Evolutionary conservation across 805 yeast genomes (phyloP).

Genomic region (Blastobotrys robertii): DNA sequence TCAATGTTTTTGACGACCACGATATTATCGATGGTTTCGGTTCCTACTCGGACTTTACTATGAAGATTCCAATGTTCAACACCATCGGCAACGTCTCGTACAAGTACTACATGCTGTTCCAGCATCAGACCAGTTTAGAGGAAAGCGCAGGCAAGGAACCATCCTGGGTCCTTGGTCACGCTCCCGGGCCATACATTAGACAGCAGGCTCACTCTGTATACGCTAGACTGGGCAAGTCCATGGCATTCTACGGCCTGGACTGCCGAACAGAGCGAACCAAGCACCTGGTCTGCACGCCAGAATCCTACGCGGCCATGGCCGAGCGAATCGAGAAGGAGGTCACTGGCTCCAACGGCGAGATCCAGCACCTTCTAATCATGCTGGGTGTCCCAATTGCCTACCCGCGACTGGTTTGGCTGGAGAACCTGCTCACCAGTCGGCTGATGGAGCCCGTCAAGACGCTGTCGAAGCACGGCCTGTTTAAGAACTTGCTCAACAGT

Average conservation of each 20-base stretch:
- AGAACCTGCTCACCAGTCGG: constrained; percentile 48
- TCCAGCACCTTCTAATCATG: constrained; percentile 72
- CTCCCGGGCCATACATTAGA: constrained; percentile 58
- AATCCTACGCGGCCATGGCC: constrained; percentile 55
- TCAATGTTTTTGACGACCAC: constrained; percentile 89
- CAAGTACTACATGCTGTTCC: constrained; percentile 83
- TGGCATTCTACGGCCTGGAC: constrained; percentile 72
- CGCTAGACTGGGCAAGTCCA: constrained; percentile 62
- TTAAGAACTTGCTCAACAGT: constrained; percentile 73
- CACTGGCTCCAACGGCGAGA: constrained; percentile 36
- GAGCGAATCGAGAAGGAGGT: constrained; percentile 50
- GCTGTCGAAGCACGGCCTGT: constrained; percentile 37
- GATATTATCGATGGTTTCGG: constrained; percentile 97
- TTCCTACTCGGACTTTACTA: constrained; percentile 67
- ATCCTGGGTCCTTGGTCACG: constrained; percentile 53
- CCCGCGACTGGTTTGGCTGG: constrained; percentile 89
- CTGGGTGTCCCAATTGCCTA: constrained; percentile 93
- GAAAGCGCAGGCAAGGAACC: constrained; percentile 35
- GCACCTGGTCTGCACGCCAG: constrained; percentile 42
- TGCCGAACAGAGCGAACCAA: constrained; percentile 85
- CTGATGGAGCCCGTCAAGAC: constrained; percentile 54
- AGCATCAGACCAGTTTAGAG: constrained; percentile 60
- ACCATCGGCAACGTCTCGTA: constrained; percentile 73
- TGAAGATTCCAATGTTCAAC: constrained; percentile 57
- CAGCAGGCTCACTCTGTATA: constrained; percentile 59